These are phyloP conservation scores for Zangia roseola DNA, from an alignment of 768 basidiomycete genomes.

Conservation along the genomic window DNA sequence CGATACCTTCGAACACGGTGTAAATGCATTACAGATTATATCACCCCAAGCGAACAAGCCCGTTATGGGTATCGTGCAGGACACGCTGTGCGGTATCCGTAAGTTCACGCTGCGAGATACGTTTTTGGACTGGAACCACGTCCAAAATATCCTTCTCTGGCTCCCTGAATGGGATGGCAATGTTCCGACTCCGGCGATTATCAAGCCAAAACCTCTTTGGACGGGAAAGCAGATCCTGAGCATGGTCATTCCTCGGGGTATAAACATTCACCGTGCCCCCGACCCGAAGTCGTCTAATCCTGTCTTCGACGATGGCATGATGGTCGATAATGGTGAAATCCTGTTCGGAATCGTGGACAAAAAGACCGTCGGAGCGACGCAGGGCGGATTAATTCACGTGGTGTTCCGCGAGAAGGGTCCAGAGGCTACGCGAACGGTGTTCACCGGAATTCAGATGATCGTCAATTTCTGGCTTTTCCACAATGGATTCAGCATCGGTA, in stretches of 20 bases:
- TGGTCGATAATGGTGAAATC: slow-evolving; percentile 96
- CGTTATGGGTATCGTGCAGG: slow-evolving; percentile 99
- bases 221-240: slow-evolving; percentile 96
- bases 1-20: background rate
- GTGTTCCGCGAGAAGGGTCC: slow-evolving; percentile 98
- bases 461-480: slow-evolving; percentile 99
- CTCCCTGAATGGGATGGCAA: slow-evolving; percentile 96
- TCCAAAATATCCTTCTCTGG: slow-evolving; percentile 98
- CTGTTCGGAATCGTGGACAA: slow-evolving; percentile 96
- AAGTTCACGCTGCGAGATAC: slow-evolving; percentile 96
- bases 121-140: slow-evolving; percentile 93
- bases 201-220: slow-evolving; percentile 98
- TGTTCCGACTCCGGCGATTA: slow-evolving; percentile 88
- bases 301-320: slow-evolving; percentile 88
- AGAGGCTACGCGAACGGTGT: slow-evolving; percentile 84
- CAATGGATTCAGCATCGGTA: slow-evolving; percentile 98
- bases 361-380: slow-evolving; percentile 96
- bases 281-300: slow-evolving; percentile 80
- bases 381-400: slow-evolving; percentile 93
- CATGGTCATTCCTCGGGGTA: slow-evolving; percentile 89
- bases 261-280: slow-evolving; percentile 84
- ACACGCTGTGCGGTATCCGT: slow-evolving; percentile 95
- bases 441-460: slow-evolving; percentile 91
- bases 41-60: slow-evolving; percentile 99
- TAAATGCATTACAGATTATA: slow-evolving; percentile 66